Evolutionary conservation across 2,329 filamentous ascomycete species (phyloP).

Genomic region (Pseudopithomyces maydicus): DNA sequence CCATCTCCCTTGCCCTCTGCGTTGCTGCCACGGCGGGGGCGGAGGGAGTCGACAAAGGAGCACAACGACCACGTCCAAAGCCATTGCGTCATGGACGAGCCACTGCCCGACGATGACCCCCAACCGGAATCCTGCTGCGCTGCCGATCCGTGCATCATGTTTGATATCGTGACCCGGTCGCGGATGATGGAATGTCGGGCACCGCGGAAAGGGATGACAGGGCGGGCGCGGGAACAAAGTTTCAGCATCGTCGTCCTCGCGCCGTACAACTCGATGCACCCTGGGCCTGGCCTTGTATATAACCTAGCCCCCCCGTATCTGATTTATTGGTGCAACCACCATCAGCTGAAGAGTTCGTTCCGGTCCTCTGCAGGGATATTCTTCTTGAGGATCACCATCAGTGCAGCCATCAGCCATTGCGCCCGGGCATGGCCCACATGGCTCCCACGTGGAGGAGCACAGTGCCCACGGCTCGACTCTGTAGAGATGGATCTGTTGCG

Average conservation of each 20-base stretch:
- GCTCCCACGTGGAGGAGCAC: background rate
- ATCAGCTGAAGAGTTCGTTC: background rate
- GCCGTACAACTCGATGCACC: background rate
- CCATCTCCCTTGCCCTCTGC: background rate
- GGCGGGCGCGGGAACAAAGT: background rate
- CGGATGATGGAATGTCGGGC: background rate
- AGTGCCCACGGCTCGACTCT: no score
- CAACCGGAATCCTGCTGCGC: conserved; percentile 1
- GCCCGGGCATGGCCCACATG: background rate
- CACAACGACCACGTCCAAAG: background rate
- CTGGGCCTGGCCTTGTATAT: background rate
- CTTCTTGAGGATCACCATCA: background rate
- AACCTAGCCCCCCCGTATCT: background rate
- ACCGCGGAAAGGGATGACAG: background rate
- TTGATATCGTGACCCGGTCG: background rate
- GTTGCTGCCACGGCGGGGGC: background rate
- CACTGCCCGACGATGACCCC: conserved; percentile 1
- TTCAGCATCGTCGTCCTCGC: background rate
- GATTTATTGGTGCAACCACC: background rate
- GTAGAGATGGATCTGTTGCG: no score
- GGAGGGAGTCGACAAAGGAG: background rate
- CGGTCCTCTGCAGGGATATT: background rate
- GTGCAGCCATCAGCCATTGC: background rate
- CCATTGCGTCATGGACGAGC: background rate
- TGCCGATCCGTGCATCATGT: background rate